Conservation (phyloP, 139 green algal species). For the Chlorella vulgaris region DNA sequence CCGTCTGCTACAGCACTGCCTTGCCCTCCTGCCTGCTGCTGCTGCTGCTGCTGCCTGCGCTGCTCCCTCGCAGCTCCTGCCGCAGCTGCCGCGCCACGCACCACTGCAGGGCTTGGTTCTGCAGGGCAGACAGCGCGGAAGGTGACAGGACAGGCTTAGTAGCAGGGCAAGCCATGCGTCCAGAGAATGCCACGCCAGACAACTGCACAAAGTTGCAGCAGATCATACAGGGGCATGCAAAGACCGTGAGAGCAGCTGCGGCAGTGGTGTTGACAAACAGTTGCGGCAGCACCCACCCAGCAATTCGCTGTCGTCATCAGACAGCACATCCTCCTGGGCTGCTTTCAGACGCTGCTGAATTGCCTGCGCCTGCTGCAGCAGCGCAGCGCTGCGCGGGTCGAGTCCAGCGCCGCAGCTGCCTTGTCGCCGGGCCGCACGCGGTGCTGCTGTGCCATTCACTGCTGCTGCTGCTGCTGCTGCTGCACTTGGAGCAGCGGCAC, state of each 20-base stretch:
- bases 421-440: neutral
- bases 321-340: neutral
- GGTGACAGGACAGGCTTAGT: neutral
- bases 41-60: neutral
- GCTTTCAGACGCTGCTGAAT: neutral
- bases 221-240: no score
- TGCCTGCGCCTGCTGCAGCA: conserved; percentile 4
- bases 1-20: neutral
- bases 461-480: neutral
- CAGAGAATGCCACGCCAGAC: no score
- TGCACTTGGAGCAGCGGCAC: neutral
- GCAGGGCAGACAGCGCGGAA: neutral
- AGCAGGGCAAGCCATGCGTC: no score
- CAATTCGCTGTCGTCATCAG: conserved; percentile 8
- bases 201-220: no score
- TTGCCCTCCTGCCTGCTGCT: neutral
- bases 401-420: neutral
- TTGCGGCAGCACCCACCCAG: neutral
- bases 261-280: no score
- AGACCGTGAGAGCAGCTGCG: no score
- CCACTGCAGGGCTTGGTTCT: neutral
- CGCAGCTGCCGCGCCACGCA: neutral
- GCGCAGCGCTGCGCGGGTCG: neutral
- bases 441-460: neutral
- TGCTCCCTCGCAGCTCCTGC: neutral